Conservation (phyloP, 1,284 basidiomycete genomes). For the Moesziomyces parantarcticus region DNA sequence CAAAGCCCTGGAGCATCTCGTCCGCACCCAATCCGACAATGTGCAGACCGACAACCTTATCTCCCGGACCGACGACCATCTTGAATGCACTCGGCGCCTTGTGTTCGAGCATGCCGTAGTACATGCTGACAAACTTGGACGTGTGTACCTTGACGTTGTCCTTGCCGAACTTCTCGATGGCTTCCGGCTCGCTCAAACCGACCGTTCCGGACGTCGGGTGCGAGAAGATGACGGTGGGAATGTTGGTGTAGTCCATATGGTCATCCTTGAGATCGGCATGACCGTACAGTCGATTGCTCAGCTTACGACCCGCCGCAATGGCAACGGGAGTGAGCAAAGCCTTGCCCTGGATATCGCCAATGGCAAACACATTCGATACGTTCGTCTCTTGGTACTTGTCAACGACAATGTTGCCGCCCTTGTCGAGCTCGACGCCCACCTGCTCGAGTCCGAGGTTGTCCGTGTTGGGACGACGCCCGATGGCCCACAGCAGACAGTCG, state of each 20-base stretch:
- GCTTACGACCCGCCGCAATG: constrained; percentile 89
- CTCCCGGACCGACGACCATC: constrained; percentile 86
- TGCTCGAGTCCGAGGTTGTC: constrained; percentile 81
- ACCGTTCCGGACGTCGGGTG: constrained; percentile 60
- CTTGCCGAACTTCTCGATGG: constrained; percentile 84
- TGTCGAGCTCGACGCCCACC: constrained; percentile 79
- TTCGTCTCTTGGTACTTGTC: constrained; percentile 86
- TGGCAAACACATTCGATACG: constrained; percentile 79
- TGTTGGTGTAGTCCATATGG: constrained; percentile 88
- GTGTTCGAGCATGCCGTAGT: constrained; percentile 66
- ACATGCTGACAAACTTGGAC: constrained; percentile 70
- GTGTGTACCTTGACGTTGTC: constrained; percentile 88
- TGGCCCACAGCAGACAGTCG: constrained; percentile 91
- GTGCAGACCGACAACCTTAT: constrained; percentile 93
- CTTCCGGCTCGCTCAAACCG: constrained; percentile 81
- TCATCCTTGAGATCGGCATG: constrained; percentile 84
- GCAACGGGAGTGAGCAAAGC: constrained; percentile 96
- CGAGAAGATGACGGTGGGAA: constrained; percentile 73
- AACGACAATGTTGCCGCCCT: constrained; percentile 83
- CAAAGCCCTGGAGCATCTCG: constrained; percentile 93
- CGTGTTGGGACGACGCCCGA: constrained; percentile 87
- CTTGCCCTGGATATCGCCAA: constrained; percentile 94
- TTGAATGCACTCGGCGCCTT: constrained; percentile 85
- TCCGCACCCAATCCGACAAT: constrained; percentile 85
- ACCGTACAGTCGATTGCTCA: constrained; percentile 91